phyloP scores from a whole-genome alignment of 805 yeast genomes.

The Kazachstania bromeliacearum region DNA sequence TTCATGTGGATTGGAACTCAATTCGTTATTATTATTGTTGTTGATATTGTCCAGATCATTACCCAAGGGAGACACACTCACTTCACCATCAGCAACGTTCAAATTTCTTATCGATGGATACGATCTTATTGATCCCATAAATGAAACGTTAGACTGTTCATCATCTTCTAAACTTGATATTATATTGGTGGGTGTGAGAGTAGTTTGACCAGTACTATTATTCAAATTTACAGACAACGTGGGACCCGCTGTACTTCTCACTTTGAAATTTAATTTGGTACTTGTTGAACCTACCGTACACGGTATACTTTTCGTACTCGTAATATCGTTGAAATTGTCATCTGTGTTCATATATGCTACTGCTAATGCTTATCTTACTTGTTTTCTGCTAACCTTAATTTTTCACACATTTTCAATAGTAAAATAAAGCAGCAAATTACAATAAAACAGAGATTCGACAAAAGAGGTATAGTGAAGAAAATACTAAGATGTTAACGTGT shows the following conservation, averaged over 20 bases:
- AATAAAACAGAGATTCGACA: no score
- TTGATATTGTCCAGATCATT: neutral
- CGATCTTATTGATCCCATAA: slow-evolving; percentile 3
- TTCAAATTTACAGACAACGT: slow-evolving; percentile 7
- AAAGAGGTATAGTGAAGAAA: no score
- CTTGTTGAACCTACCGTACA: neutral
- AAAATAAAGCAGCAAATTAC: no score
- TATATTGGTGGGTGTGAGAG: neutral
- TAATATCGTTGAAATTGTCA: neutral
- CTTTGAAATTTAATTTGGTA: neutral
- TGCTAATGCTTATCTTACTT: no score
- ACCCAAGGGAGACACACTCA: neutral
- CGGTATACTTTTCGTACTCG: neutral
- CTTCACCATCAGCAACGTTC: neutral
- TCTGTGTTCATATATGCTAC: no score
- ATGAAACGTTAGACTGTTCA: neutral
- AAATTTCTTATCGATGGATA: slow-evolving; percentile 2
- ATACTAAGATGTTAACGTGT: no score
- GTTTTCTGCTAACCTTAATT: no score
- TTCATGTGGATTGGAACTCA: neutral
- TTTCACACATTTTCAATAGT: no score
- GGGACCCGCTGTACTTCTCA: slow-evolving; percentile 3
- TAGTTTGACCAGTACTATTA: slow-evolving; percentile 5
- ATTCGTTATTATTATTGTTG: neutral
- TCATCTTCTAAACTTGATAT: neutral